Evolutionary conservation across 257 asterid species (phyloP).

Genomic region (Oldenlandia corymbosa): DNA sequence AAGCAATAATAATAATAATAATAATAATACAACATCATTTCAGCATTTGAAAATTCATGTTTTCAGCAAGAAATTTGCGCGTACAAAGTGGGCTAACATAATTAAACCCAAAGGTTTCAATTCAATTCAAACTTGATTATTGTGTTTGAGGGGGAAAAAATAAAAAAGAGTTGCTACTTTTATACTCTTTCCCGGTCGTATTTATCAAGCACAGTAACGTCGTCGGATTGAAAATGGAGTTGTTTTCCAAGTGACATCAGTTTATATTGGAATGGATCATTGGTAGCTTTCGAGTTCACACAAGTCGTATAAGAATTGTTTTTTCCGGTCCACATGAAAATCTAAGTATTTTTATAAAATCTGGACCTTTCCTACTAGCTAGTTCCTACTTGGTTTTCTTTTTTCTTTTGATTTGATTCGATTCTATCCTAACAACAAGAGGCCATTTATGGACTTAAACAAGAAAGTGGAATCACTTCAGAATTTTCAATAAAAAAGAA

Average conservation of each 20-base stretch:
- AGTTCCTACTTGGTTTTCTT: constrained; percentile 9
- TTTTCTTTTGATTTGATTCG: constrained; percentile 15
- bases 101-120: no score
- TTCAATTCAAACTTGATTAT: no score
- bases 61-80: background rate
- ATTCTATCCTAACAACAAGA: constrained; percentile 8
- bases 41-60: background rate
- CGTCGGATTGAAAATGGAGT: no score
- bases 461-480: constrained; percentile 18
- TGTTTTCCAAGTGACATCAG: constrained; percentile 16
- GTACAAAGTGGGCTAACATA: background rate
- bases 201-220: no score
- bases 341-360: constrained; percentile 4
- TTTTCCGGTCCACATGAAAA: constrained; percentile 12
- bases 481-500: background rate
- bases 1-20: background rate
- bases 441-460: background rate
- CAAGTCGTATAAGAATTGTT: constrained; percentile 9
- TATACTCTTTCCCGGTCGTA: no score
- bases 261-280: background rate
- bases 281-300: constrained; percentile 16
- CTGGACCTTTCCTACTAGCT: constrained; percentile 17
- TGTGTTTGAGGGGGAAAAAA: no score
- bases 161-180: no score
- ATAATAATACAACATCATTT: no score